Base-by-base conservation (phyloP, 805 yeast species). In the Candida anglica region DNA sequence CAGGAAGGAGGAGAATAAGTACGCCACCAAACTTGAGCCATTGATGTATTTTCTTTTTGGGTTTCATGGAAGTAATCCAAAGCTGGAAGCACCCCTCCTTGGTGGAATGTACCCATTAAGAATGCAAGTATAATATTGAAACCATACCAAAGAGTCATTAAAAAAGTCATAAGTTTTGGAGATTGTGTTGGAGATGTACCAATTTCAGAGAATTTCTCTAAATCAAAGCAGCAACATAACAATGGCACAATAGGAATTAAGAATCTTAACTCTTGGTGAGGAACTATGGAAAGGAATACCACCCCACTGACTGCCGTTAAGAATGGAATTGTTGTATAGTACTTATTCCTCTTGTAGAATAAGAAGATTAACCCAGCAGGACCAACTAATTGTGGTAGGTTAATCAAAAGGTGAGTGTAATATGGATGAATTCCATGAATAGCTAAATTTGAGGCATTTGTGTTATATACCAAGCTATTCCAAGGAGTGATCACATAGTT, bases 251-350 rank as follows among this genome's bases (percentile, higher is more conserved):
- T 50, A 0, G 98, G 98, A 0, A 79, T 52, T 28, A 94, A 58
- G 52, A 93, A 93, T 34, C 99, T 66, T n/a, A 87, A 66, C 52
- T 93, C 99, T 56, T 93, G 99, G 55, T 93, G 99, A 11, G 94
- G 95, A 15, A 87, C 70, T 0, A 77, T 2, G 0, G 97, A 86
- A 18, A 93, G 63, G 3, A 76, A 35, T 0, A 66, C 4, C 1
- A 86, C 18, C 0, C 88, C 94, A 4, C 95, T 77, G 2, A 75
- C 36, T 0, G 81, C 63, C 2, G 89, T 58, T 24, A 79, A 58
- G 41, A 77, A 72, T 1, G 89, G 79, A 2, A 81, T 62, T 1
- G 83, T 71, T 18, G 44, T 59, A 45, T 66, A 50, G 47, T 75
- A 68, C 8, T 52, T 57, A 29, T 56, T 58, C 23, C 38, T 48